A percentile compares a stretch with the other conserved stretches of the same genome.
Evolutionary conservation across 2,329 filamentous ascomycete genomes (phyloP).

Genomic region (Knoxdaviesia proteae): DNA sequence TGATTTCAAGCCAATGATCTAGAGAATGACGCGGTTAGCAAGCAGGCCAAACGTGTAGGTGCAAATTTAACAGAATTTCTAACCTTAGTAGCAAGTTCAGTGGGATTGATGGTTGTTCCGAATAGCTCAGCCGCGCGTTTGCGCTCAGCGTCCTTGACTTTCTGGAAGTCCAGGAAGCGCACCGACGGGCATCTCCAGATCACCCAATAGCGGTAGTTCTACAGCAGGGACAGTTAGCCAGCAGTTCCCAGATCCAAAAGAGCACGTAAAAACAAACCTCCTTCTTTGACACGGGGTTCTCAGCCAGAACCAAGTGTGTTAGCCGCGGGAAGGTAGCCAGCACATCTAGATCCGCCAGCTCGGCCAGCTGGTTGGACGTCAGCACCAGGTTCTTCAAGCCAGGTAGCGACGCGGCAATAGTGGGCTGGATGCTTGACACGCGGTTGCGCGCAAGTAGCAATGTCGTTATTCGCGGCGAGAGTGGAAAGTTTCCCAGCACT

Average conservation of each 20-base stretch:
- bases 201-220: constrained; percentile 87
- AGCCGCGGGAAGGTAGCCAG: constrained; percentile 46
- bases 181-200: constrained; percentile 71
- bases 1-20: constrained; percentile 73
- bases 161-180: constrained; percentile 79
- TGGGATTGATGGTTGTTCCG: constrained; percentile 57
- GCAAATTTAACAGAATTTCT: constrained; percentile 1
- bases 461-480: constrained; percentile 70
- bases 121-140: constrained; percentile 60
- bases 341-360: constrained; percentile 77
- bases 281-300: constrained; percentile 81
- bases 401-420: constrained; percentile 54
- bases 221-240: constrained; percentile 2
- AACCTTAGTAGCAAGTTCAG: constrained; percentile 56
- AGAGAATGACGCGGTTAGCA: constrained; percentile 2
- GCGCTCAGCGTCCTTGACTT: constrained; percentile 75
- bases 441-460: constrained; percentile 82
- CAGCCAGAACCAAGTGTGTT: constrained; percentile 61
- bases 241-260: not conserved
- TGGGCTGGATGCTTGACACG: constrained; percentile 59
- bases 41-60: not conserved
- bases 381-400: constrained; percentile 67
- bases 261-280: constrained; percentile 39
- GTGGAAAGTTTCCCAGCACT: constrained; percentile 74
- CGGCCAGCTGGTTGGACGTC: constrained; percentile 59